Conservation (phyloP, 2,329 filamentous ascomycete species). For the Beauveria sp. region DNA sequence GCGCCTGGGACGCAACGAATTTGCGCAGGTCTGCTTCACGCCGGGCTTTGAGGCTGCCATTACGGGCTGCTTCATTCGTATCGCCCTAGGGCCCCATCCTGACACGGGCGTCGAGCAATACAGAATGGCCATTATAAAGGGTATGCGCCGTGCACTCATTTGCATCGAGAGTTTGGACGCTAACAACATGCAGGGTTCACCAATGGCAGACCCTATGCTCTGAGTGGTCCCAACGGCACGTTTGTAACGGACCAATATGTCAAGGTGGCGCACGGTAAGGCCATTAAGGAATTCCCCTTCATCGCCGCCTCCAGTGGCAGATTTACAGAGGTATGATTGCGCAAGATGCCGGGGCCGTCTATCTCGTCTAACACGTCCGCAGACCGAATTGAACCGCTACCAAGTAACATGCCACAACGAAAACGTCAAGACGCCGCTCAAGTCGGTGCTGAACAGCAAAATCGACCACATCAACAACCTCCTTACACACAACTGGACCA, state of each 20-base stretch:
- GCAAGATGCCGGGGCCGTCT: background rate
- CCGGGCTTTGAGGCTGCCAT: conserved; percentile 80
- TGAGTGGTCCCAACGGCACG: conserved; percentile 67
- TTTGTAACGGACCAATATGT: conserved; percentile 85
- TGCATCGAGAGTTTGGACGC: background rate
- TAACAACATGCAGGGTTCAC: conserved; percentile 56
- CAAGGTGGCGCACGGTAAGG: conserved; percentile 72
- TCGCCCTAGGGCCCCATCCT: conserved; percentile 72
- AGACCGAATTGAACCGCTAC: conserved; percentile 77
- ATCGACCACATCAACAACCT: conserved; percentile 73
- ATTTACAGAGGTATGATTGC: conserved; percentile 64
- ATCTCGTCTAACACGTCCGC: conserved; percentile 18
- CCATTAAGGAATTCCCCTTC: conserved; percentile 80
- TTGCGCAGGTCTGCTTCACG: conserved; percentile 87
- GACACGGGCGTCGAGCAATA: conserved; percentile 70
- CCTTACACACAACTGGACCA: conserved; percentile 73
- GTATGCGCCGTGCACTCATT: conserved; percentile 35
- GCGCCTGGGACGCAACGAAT: conserved; percentile 75
- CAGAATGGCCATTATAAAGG: conserved; percentile 81
- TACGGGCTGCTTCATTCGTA: conserved; percentile 74
- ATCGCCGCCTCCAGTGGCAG: conserved; percentile 78
- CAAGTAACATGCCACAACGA: conserved; percentile 67
- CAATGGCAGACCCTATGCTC: conserved; percentile 73
- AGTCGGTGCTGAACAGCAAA: conserved; percentile 60
- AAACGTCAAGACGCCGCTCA: conserved; percentile 66